Evolutionary conservation across 768 basidiomycete species (phyloP).

Genomic region (Neoboletus magnificus): DNA sequence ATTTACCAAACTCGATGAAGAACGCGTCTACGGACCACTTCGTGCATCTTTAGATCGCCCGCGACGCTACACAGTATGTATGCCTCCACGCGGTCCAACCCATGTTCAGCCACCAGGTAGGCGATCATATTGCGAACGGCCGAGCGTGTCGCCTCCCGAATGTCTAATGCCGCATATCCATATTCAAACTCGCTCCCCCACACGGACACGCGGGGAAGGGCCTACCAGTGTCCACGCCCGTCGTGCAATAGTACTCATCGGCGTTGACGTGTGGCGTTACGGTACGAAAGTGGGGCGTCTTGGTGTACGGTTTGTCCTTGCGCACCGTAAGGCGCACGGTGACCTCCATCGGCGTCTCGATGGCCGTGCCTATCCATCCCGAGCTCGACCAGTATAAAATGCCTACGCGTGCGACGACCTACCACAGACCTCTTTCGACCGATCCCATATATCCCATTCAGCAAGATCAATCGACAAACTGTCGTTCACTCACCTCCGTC

Average conservation of each 20-base stretch:
- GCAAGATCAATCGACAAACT: background rate
- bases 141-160: conserved; percentile 51
- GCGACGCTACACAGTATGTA: conserved; percentile 63
- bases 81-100: conserved; percentile 44
- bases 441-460: background rate
- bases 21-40: conserved; percentile 41
- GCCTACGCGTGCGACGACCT: conserved; percentile 14
- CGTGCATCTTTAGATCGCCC: conserved; percentile 57
- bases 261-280: conserved; percentile 11
- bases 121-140: conserved; percentile 59
- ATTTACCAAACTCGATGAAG: background rate
- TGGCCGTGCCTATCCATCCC: conserved; percentile 47
- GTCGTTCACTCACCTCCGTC: conserved; percentile 50
- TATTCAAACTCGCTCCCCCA: background rate
- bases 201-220: too few relatives aligned
- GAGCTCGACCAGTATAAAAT: background rate
- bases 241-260: conserved; percentile 53
- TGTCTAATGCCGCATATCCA: too few relatives aligned
- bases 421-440: conserved; percentile 55
- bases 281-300: conserved; percentile 54
- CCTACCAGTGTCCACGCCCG: conserved; percentile 49
- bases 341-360: conserved; percentile 62
- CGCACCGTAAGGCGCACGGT: conserved; percentile 52
- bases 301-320: conserved; percentile 55
- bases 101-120: conserved; percentile 44